phyloP scores from a whole-genome alignment of 306 rosid species.

The Gleditsia sinensis region DNA sequence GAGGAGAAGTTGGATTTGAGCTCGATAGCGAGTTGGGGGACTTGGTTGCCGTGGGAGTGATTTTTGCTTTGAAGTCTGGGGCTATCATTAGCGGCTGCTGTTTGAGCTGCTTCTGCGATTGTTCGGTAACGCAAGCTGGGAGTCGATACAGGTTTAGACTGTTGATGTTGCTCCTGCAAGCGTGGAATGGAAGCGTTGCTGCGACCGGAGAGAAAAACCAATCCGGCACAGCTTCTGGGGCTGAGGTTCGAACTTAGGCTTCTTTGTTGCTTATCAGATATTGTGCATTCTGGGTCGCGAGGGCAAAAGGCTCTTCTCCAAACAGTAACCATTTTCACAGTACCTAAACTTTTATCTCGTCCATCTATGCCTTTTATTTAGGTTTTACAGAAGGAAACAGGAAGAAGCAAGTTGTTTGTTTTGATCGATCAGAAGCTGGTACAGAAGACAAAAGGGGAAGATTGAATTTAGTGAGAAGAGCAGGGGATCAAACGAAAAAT shows the following conservation, averaged over 20 bases:
- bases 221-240: conserved; percentile 51
- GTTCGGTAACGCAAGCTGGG: conserved; percentile 50
- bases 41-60: conserved; percentile 26
- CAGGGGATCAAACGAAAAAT: conserved; percentile 41
- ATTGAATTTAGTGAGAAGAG: conserved; percentile 38
- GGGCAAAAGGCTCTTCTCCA: conserved; percentile 78
- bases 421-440: conserved; percentile 48
- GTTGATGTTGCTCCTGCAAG: background rate
- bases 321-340: conserved; percentile 57
- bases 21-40: conserved; percentile 3
- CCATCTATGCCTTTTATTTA: conserved; percentile 31
- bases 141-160: conserved; percentile 8
- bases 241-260: conserved; percentile 53
- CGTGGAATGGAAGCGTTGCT: conserved; percentile 53
- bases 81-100: conserved; percentile 1
- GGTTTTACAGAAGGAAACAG: conserved; percentile 14
- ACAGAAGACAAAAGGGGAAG: conserved; percentile 54
- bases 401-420: conserved; percentile 46
- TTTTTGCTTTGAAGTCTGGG: conserved; percentile 32
- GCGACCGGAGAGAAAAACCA: conserved; percentile 56
- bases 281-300: conserved; percentile 44
- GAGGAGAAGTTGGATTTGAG: conserved; percentile 68
- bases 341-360: background rate
- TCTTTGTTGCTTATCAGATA: conserved; percentile 44
- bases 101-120: conserved; percentile 25